These are phyloP conservation scores for Acanthamoeba polyphaga DNA, from an alignment of 208 protist species.

Conservation along the genomic window DNA sequence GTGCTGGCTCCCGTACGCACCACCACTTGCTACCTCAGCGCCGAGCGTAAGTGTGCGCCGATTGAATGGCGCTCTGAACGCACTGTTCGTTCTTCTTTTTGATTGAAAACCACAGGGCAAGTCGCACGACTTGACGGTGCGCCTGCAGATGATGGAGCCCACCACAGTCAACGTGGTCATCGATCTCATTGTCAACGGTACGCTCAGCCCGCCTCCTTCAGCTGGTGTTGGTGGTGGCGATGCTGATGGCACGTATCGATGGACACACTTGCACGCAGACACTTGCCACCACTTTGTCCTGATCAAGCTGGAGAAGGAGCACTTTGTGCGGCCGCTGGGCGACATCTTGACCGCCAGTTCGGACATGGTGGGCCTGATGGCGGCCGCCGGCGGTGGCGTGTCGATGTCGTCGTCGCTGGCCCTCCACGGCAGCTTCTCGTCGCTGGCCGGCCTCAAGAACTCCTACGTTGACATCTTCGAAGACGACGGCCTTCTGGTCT, in stretches of 20 bases:
- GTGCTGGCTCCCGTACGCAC: not conserved
- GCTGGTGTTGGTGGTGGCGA: no score
- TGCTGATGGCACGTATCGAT: not conserved
- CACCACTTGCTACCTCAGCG: not conserved
- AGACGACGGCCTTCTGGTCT: conserved; percentile 10
- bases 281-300: conserved; percentile 9
- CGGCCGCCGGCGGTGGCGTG: not conserved
- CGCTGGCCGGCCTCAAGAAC: not conserved
- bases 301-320: conserved; percentile 32
- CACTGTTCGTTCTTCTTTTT: not conserved
- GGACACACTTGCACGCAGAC: not conserved
- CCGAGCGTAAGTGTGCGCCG: no score
- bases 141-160: not conserved
- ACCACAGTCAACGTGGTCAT: not conserved
- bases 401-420: not conserved
- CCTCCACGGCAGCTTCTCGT: conserved; percentile 26
- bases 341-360: not conserved
- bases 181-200: conserved; percentile 32
- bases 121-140: not conserved
- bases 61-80: no score
- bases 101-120: not conserved
- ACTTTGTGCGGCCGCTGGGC: conserved; percentile 44
- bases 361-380: not conserved
- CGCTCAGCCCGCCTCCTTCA: not conserved
- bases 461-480: conserved; percentile 28